Evolutionary conservation across 1,284 basidiomycete species (phyloP).

Genomic region (Rhodotorula sp.): DNA sequence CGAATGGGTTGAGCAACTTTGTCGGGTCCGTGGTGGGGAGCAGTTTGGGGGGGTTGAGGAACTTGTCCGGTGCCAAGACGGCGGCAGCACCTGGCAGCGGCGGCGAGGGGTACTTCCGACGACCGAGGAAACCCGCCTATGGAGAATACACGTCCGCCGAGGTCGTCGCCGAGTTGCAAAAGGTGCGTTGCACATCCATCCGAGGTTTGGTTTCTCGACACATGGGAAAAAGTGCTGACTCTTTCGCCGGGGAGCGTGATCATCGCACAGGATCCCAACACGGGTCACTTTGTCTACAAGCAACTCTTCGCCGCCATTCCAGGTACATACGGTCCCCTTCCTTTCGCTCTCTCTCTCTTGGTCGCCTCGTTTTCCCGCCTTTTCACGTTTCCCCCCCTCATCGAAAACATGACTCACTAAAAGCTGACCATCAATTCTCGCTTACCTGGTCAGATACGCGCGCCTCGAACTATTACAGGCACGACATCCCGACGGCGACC

Average conservation of each 20-base stretch:
- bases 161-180: constrained; percentile 38
- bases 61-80: not conserved
- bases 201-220: not conserved
- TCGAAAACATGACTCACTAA: too few relatives aligned
- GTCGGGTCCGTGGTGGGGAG: constrained; percentile 11
- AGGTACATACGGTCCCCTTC: too few relatives aligned
- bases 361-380: too few relatives aligned
- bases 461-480: constrained; percentile 29
- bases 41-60: not conserved
- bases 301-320: constrained; percentile 36
- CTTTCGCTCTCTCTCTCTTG: too few relatives aligned
- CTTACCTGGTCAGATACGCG: constrained; percentile 18
- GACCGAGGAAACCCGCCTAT: constrained; percentile 32
- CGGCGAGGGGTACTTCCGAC: constrained; percentile 19
- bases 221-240: not conserved
- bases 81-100: not conserved
- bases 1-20: not conserved
- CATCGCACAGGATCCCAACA: constrained; percentile 18
- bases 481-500: constrained; percentile 30
- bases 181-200: constrained; percentile 22
- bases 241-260: too few relatives aligned
- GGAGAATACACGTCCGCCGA: constrained; percentile 37
- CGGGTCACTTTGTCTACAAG: constrained; percentile 39
- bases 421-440: too few relatives aligned
- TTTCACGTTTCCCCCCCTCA: too few relatives aligned